Conservation (phyloP, 164 flowering plant genomes). For the Vitis amurensis region DNA sequence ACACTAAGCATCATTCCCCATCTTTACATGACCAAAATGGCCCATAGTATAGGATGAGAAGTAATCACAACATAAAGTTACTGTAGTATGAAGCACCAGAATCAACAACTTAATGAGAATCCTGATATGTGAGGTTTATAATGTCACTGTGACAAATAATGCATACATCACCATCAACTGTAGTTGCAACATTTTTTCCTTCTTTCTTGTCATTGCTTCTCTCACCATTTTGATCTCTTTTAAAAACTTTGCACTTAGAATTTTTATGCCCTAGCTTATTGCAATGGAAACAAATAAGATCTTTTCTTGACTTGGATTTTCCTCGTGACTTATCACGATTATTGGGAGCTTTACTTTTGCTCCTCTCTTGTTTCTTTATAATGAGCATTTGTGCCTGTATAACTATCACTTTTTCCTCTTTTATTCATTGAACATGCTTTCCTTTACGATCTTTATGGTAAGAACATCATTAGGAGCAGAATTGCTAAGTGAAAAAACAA, state of each 20-base stretch:
- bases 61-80: too few relatives aligned
- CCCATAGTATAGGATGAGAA: too few relatives aligned
- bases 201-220: too few relatives aligned
- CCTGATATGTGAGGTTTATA: too few relatives aligned
- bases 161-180: too few relatives aligned
- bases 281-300: neutral
- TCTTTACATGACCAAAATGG: too few relatives aligned
- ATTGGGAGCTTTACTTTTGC: slow-evolving; percentile 5
- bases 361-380: neutral
- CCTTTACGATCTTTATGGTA: neutral
- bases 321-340: neutral
- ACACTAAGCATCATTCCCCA: too few relatives aligned
- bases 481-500: neutral
- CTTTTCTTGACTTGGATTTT: neutral
- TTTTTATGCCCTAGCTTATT: neutral
- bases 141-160: too few relatives aligned
- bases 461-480: slow-evolving; percentile 7
- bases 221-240: neutral
- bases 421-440: slow-evolving; percentile 10
- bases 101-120: too few relatives aligned
- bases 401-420: slow-evolving; percentile 1
- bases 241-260: neutral
- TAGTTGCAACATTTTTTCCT: too few relatives aligned
- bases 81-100: too few relatives aligned
- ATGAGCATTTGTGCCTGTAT: neutral